phyloP scores from a whole-genome alignment of 495 filamentous ascomycete genomes.

The Parmelia sp. region DNA sequence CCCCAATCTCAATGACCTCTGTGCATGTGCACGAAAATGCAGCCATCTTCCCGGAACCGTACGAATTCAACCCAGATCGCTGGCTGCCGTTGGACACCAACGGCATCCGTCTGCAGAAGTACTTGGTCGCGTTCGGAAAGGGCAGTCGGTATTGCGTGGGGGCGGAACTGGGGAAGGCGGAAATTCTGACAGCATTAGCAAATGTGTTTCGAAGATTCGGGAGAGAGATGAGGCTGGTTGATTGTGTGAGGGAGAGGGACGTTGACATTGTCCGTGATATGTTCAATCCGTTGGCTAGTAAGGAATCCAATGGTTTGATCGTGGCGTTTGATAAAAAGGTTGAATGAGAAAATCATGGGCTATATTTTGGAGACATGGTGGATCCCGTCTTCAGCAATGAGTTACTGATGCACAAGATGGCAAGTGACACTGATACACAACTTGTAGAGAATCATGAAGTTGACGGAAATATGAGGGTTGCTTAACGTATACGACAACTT shows the following conservation, averaged over 20 bases:
- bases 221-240: neutral
- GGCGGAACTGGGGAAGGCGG: neutral
- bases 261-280: neutral
- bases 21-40: conserved; percentile 22
- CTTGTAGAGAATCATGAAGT: too few species aligned
- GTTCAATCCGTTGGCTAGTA: neutral
- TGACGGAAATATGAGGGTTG: too few species aligned
- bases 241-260: neutral
- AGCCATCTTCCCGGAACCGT: conserved; percentile 21
- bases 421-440: neutral
- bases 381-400: neutral
- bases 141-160: neutral
- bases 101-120: conserved; percentile 13
- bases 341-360: neutral
- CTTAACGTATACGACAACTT: too few species aligned
- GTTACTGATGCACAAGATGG: neutral
- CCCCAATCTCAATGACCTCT: conserved; percentile 33
- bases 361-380: neutral
- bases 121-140: conserved; percentile 29
- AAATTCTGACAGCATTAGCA: neutral
- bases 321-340: neutral
- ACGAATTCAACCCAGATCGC: conserved; percentile 23
- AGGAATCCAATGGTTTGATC: neutral
- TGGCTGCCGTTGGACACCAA: conserved; percentile 15
- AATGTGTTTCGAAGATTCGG: neutral